Evolutionary conservation across 2,329 filamentous ascomycete genomes (phyloP), one percentile per base, ranked within the genome.

Genomic region (Penicillium sp.): DNA sequence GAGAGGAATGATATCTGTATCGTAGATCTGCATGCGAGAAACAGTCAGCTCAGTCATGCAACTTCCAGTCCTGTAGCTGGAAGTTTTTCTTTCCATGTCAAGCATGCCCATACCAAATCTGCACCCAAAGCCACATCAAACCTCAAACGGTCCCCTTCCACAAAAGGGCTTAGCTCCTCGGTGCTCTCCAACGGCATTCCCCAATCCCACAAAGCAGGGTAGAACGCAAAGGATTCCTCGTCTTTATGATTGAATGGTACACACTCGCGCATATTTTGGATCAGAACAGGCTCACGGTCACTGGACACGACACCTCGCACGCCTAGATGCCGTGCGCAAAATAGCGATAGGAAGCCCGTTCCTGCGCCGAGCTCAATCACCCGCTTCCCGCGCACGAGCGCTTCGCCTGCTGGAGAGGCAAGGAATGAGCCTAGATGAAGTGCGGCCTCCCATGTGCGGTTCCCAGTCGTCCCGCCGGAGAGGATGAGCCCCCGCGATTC

Each of bases 391-490:
- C 68, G 66, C 18, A 89, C 72, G 4, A 82, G 67, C 2, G 69
- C 61, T 43, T 72, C 74, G n/a, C 83, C 84, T 11, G 68, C 50
- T 4, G 75, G 66, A 5, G 71, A 79, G 14, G 81, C 73, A 2
- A 90, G 78, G 68, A 85, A 89, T 2, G 83, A 81, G 10, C 81
- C 87, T 1, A 90, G 81, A 64, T 88, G 84, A 4, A 90, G 75
- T 6, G 87, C 85, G 4, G 85, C 87, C 73, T 89, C 87, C 88
- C 88, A 90, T 2, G 88, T 90, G 39, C 87, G 82, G 50, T 87
- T 84, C 0, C 88, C 88, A 0, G 87, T 89, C 1, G 84, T 88
- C 10, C 84, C 83, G 6, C 83, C 83, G 4, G 84, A 86, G 68
- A 70, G 83, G 76, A 68, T 84, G 74, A 73, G 79, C 73, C 74